phyloP scores from a whole-genome alignment of 495 filamentous ascomycete species.

The Chaetomidium leptoderma region DNA sequence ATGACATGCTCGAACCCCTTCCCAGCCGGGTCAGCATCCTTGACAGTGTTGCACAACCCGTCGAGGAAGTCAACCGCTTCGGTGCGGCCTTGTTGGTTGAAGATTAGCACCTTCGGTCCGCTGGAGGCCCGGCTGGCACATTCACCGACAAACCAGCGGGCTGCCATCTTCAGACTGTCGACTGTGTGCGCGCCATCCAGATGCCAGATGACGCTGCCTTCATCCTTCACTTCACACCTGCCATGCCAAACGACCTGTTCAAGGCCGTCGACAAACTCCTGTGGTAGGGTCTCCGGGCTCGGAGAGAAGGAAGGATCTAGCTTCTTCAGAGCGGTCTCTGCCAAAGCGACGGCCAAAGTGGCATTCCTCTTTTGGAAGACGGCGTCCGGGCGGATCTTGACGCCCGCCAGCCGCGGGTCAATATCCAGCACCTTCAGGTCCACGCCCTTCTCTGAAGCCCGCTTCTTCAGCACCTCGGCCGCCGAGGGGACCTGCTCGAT shows the following conservation, averaged over 20 bases:
- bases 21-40: conserved; percentile 36
- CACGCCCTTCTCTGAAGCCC: conserved; percentile 64
- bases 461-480: conserved; percentile 60
- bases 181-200: conserved; percentile 90
- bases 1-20: conserved; percentile 71
- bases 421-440: conserved; percentile 56
- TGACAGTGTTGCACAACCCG: conserved; percentile 56
- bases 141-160: conserved; percentile 67
- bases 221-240: conserved; percentile 71
- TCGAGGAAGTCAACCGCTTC: conserved; percentile 68
- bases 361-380: conserved; percentile 87
- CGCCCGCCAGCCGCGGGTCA: conserved; percentile 58
- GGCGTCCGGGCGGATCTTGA: conserved; percentile 73
- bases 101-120: conserved; percentile 67
- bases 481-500: conserved; percentile 66
- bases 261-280: conserved; percentile 68
- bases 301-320: conserved; percentile 36
- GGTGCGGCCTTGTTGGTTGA: conserved; percentile 90
- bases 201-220: conserved; percentile 71
- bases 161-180: conserved; percentile 77
- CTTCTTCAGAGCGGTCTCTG: conserved; percentile 54
- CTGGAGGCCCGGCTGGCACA: conserved; percentile 16
- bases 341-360: conserved; percentile 71
- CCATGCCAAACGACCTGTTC: conserved; percentile 73
- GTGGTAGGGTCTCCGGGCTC: conserved; percentile 45